Percentiles rank a stretch among this genome's conserved stretches.
Conservation (phyloP, 805 yeast species). For the Ogataea siamensis region DNA sequence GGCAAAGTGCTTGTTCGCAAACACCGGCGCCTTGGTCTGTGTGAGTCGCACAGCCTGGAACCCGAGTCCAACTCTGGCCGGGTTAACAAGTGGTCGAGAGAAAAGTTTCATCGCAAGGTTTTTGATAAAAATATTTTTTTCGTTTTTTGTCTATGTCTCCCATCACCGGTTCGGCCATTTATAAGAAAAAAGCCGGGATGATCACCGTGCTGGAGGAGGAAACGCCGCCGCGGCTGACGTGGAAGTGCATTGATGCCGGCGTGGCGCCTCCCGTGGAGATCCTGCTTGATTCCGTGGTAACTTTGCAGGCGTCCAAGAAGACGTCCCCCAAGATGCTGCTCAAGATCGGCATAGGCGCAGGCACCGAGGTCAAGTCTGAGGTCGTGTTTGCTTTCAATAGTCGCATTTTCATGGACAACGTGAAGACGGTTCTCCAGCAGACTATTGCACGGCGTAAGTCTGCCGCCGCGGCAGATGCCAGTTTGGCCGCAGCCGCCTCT, state of each 20-base stretch:
- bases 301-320: conserved; percentile 69
- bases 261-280: conserved; percentile 42
- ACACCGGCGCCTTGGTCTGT: conserved; percentile 22
- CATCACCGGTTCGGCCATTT: conserved; percentile 49
- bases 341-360: conserved; percentile 45
- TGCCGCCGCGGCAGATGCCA: conserved; percentile 42
- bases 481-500: conserved; percentile 13
- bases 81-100: background rate
- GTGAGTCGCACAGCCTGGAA: conserved; percentile 1
- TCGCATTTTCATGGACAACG: conserved; percentile 71
- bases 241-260: conserved; percentile 56
- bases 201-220: conserved; percentile 54
- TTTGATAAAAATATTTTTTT: conserved; percentile 2
- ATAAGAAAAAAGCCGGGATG: conserved; percentile 56
- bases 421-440: conserved; percentile 64
- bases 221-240: conserved; percentile 51
- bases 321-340: conserved; percentile 65
- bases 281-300: conserved; percentile 41
- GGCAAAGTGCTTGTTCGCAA: conserved; percentile 17
- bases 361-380: conserved; percentile 24
- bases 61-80: background rate
- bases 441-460: conserved; percentile 66
- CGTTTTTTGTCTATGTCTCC: conserved; percentile 12
- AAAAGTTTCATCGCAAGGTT: conserved; percentile 5
- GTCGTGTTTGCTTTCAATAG: conserved; percentile 63